phyloP scores from a whole-genome alignment of 202 grass and related monocot genomes.

The Schoenoplectus tabernaemontani region DNA sequence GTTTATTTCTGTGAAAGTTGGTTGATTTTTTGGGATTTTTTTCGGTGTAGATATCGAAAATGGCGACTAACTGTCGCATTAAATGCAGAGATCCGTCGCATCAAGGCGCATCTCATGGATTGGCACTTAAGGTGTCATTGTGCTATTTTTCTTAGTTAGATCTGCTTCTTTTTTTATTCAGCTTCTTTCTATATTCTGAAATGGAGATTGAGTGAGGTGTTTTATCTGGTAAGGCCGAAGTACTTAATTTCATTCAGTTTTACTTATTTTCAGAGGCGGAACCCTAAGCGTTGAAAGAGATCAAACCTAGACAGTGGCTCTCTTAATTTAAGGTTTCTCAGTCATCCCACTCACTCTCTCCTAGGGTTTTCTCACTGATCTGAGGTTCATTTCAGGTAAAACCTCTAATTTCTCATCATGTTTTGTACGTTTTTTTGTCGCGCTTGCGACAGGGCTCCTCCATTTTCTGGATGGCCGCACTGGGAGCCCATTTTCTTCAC shows the following conservation, averaged over 20 bases:
- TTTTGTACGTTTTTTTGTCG: no score
- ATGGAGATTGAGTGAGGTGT: neutral
- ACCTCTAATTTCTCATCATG: no score
- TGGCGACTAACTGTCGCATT: conserved; percentile 54
- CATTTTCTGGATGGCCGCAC: neutral
- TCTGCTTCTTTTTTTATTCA: conserved; percentile 12
- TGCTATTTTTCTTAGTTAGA: conserved; percentile 19
- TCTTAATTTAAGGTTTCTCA: neutral
- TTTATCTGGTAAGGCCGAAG: neutral
- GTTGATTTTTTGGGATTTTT: conserved; percentile 1
- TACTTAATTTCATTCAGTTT: no score
- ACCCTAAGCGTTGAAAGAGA: no score
- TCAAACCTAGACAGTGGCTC: no score
- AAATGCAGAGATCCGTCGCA: conserved; percentile 78
- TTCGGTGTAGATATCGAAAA: conserved; percentile 66
- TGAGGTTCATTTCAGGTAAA: no score
- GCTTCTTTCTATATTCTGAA: neutral
- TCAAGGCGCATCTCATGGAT: conserved; percentile 78
- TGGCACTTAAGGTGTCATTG: conserved; percentile 54
- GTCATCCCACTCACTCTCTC: neutral
- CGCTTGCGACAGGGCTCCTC: neutral
- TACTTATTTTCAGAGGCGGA: no score
- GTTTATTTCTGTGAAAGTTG: neutral
- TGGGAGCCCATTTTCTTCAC: neutral
- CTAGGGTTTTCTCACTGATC: no score